These are phyloP conservation scores for Opeltia flavorubescens DNA, from an alignment of 495 filamentous ascomycete genomes.

Conservation along the genomic window DNA sequence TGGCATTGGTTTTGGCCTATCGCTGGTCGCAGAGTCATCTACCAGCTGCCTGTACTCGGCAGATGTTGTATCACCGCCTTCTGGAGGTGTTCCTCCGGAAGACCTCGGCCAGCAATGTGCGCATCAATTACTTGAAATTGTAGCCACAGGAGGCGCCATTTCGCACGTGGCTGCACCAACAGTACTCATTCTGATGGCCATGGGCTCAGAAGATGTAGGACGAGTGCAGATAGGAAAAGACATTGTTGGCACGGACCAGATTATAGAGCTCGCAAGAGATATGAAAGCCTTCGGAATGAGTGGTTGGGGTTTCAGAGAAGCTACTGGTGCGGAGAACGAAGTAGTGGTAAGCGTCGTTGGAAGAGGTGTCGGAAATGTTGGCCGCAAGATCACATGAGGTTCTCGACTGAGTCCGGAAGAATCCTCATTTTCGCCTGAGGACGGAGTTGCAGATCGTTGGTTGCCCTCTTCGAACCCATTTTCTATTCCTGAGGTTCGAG, in stretches of 20 bases:
- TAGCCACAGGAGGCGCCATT: constrained; percentile 72
- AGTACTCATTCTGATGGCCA: constrained; percentile 82
- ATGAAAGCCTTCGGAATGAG: constrained; percentile 70
- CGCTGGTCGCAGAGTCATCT: constrained; percentile 80
- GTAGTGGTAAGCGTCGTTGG: constrained; percentile 86
- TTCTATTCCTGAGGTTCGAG: no score
- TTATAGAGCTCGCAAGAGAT: constrained; percentile 69
- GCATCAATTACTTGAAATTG: constrained; percentile 71
- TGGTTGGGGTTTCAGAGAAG: constrained; percentile 77
- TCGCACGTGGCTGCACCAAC: constrained; percentile 51
- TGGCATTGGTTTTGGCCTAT: constrained; percentile 81
- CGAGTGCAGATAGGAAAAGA: constrained; percentile 48
- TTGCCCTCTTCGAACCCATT: neutral
- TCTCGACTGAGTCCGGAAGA: neutral
- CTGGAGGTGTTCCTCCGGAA: constrained; percentile 72
- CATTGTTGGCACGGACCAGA: constrained; percentile 62
- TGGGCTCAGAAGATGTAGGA: constrained; percentile 73
- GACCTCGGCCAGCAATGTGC: constrained; percentile 81
- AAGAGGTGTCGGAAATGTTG: constrained; percentile 87
- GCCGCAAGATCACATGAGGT: constrained; percentile 73
- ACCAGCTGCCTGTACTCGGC: constrained; percentile 74
- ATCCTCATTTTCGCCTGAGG: neutral
- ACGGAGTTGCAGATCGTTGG: neutral
- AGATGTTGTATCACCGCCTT: constrained; percentile 67
- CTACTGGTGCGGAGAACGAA: constrained; percentile 52